Evolutionary conservation across 2,329 filamentous ascomycete species (phyloP), one percentile per base, ranked within the genome.

Genomic region (Mycocentrospora acerina): DNA sequence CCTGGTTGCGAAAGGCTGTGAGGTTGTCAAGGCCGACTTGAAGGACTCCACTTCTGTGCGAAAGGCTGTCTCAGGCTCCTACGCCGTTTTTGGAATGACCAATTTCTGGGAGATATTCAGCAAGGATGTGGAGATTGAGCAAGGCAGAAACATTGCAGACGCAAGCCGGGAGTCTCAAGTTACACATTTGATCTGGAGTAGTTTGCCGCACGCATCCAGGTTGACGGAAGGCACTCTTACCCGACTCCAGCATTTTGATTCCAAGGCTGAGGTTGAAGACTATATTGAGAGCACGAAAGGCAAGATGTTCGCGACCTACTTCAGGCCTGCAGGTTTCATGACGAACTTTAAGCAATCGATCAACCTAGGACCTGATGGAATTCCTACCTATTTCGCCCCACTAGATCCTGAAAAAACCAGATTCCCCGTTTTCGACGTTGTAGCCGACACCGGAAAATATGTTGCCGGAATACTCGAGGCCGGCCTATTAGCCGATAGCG

Each of bases 281-380:
- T 78, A 82, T 56, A 73, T 80, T 34, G n/a, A n/a, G n/a, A n/a
- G n/a, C n/a, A 71, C 73, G 13, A 71, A 72, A 0, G 44, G 24
- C 8, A 47, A 46, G 7, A 29, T 51, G 2, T 42, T 48, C 4
- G 35, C 42, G 4, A 72, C 77, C 0, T 81, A 80, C 53, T 73
- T 76, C 52, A 53, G 73, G 19, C 71, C 77, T 0, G 78, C 71
- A 0, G 71, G 69, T 44, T 83, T 79, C 57, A 80, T 80, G 76
- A 54, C 69, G 48, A 80, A 79, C 54, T 58, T 76, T 12, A 42
- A 32, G 17, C 26, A 35, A n/a, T 31, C 30, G 3, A 40, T 57
- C n/a, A 35, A 36, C 11, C 47, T 48, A 17, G 31, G 32, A 13
- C 33, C 44, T 42, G 59, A 49, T 46, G 60, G 29, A n/a, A n/a